Evolutionary conservation across 1,139 yeast genomes (phyloP).

Genomic region (Wickerhamomyces sp.): DNA sequence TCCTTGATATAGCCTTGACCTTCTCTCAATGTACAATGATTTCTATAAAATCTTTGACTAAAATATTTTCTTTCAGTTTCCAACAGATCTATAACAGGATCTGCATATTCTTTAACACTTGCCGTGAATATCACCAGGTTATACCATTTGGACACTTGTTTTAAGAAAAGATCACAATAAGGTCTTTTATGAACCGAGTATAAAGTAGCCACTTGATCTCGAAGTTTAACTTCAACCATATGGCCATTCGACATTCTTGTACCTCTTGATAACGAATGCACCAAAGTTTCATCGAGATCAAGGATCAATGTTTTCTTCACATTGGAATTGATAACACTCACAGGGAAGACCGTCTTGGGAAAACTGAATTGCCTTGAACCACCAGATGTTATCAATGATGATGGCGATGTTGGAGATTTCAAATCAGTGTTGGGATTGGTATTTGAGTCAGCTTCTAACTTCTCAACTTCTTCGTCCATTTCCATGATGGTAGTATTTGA

Average conservation of each 20-base stretch:
- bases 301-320: slow-evolving; percentile 68
- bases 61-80: slow-evolving; percentile 51
- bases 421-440: slow-evolving; percentile 34
- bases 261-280: slow-evolving; percentile 81
- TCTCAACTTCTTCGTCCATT: slow-evolving; percentile 23
- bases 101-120: slow-evolving; percentile 91
- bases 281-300: slow-evolving; percentile 90
- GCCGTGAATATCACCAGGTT: slow-evolving; percentile 90
- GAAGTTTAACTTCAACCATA: slow-evolving; percentile 81
- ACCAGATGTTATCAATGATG: slow-evolving; percentile 8
- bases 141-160: slow-evolving; percentile 81
- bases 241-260: slow-evolving; percentile 52
- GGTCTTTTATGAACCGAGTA: slow-evolving; percentile 93
- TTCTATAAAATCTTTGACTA: slow-evolving; percentile 65
- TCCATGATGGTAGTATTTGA: slow-evolving; percentile 16
- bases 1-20: slow-evolving; percentile 91
- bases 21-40: slow-evolving; percentile 68
- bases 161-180: slow-evolving; percentile 76
- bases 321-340: slow-evolving; percentile 35
- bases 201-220: slow-evolving; percentile 55
- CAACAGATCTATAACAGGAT: slow-evolving; percentile 91
- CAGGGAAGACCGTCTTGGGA: slow-evolving; percentile 39
- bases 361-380: slow-evolving; percentile 15
- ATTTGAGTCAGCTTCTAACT: slow-evolving; percentile 25
- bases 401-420: slow-evolving; percentile 48